Base-by-base conservation (phyloP, 345 rosid species). In the Iberis pinnata region DNA sequence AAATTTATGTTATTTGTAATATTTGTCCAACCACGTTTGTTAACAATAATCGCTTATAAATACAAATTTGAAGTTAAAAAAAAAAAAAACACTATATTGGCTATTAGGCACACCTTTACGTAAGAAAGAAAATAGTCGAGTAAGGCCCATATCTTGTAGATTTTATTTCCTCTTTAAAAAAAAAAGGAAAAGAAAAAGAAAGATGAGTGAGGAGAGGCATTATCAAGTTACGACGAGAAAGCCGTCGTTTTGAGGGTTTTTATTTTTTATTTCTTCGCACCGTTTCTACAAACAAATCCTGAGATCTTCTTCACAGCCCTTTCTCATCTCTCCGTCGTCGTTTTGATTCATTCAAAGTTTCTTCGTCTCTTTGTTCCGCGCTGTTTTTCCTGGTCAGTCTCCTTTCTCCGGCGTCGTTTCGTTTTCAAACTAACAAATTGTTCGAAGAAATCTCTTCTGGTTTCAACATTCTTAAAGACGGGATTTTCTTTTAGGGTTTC, bases 341-440 rank as follows among this genome's bases (percentile, higher is more conserved):
- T 83, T 83, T 83, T 58, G 71, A 31, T 53, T 47, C 44, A 17
- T 47, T 58, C 49, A 66, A 69, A 75, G 77, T 29, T 65, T 64
- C 43, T 58, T 51, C 33, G 8, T 29, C 10, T 33, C 39, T 31
- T 50, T 53, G 17, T 57, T 40, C 59, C 44, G 43, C 58, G 60
- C 56, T 63, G 59, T 20, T 42, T 64, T 45, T n/a, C n/a, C 56
- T 15, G 67, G 71, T 67, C 59, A 7, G 66, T 67, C 33, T 44
- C 32, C 12, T 35, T 60, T 59, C 76, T 68, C 71, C 80, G 80
- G 58, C 80, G 83, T 78, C 83, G 80, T 78, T 78, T 78, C 70
- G 17, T 31, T 4, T 9, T n/a, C 35, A 6, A 44, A 66, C 55
- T n/a, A n/a, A n/a, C n/a, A n/a, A n/a, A n/a, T n/a, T n/a, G n/a